Evolutionary conservation across 768 basidiomycete species (phyloP), one percentile per base, ranked within the genome.

Genomic region (Cyclocybe aegerita): DNA sequence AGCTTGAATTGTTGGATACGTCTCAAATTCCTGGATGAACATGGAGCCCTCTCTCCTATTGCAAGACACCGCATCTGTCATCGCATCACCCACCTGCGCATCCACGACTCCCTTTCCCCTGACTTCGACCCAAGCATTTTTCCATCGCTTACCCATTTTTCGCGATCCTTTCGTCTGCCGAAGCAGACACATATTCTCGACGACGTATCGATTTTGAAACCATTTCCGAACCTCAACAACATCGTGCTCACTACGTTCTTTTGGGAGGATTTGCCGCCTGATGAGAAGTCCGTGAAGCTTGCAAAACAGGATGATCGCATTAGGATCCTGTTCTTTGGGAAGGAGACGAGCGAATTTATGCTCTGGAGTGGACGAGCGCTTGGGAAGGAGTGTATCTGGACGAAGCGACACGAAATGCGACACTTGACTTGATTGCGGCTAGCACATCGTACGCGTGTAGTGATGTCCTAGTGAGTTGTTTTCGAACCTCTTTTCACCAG

Each of bases 1-100:
- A 53, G 52, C 38, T 52, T 40, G 30, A 40, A 41, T n/a, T 50
- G 42, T 31, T 60, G 56, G 59, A 38, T 12, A 11, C 29, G 46
- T 44, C 48, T 57, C 7, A 32, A 48, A 12, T 30, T 50, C 14
- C 35, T 41, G 30, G 30, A 49, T 9, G 42, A 39, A n/a, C 9
- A 23, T 23, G 4, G 23, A 23, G 23, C 5, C 23, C 3, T 23
- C 23, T 23, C 23, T 23, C 5, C 23, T 23, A 3, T 3, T 23
- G 34, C 8, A 52, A 51, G 5, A n/a, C 43, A 30, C 33, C 49
- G 14, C 43, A 0, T 58, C n/a, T 58, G 54, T 34, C 50, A 40
- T 2, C 57, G 53, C 31, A 58, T 60, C 11, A 62, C 58, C 9
- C 61, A 60, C 43, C 61, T 62, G 16, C 61, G 61, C 9, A 23